These are phyloP conservation scores for Alnus rubra DNA, from an alignment of 306 rosid genomes.

Conservation along the genomic window DNA sequence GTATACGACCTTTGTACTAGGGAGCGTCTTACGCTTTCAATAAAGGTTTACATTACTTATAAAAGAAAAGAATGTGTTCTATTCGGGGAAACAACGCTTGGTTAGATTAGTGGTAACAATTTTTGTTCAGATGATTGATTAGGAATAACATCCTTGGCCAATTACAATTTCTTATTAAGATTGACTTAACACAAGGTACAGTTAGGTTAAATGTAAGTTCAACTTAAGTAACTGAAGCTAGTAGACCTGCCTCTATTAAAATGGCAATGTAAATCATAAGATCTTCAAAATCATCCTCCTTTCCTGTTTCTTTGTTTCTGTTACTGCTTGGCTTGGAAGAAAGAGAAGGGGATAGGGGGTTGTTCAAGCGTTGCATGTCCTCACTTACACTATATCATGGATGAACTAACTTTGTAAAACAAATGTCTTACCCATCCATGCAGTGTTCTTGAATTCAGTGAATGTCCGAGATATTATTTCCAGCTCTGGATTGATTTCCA, in stretches of 20 bases:
- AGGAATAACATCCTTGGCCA: too few species aligned
- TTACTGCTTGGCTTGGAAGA: neutral
- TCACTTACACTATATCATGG: neutral
- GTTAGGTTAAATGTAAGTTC: too few species aligned
- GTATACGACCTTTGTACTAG: too few species aligned
- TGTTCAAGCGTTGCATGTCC: neutral
- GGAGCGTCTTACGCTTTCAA: too few species aligned
- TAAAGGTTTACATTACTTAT: too few species aligned
- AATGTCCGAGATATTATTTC: neutral
- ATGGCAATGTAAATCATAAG: neutral
- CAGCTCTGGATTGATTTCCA: neutral
- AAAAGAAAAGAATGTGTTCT: neutral
- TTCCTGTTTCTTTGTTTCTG: neutral
- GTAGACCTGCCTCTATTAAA: neutral
- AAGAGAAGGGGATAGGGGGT: neutral
- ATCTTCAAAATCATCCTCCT: neutral
- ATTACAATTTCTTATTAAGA: too few species aligned
- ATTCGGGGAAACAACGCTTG: neutral
- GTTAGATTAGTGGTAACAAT: neutral
- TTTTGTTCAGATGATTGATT: too few species aligned
- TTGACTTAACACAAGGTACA: too few species aligned
- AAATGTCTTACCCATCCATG: neutral
- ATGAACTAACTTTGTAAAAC: neutral
- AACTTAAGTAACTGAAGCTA: neutral
- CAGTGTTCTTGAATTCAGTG: neutral